Base-by-base conservation (phyloP, 1,284 basidiomycete species). In the Ustilago shanxiensis region DNA sequence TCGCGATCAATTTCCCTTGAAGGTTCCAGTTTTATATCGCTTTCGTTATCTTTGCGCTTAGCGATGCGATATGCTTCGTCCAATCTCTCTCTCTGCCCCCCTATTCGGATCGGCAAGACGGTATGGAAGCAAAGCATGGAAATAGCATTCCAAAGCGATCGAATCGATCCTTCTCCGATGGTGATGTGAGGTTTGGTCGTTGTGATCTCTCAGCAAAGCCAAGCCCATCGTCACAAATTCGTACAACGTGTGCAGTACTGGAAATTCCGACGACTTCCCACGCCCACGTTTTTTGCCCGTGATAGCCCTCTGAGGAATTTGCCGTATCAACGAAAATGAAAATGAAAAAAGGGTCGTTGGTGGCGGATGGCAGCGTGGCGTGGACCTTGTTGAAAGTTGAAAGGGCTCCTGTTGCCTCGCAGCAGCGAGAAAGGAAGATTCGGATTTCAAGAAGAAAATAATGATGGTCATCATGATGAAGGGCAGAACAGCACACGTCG, bases 231-330 rank as follows among this genome's bases (percentile, higher is more conserved):
- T 44, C 20, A 44, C 41, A 44, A 26, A 26, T 49, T 49, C 24
- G 16, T 28, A 49, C 24, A 49, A 49, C 47, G 47, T 49, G 47
- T 14, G 22, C 24, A n/a, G n/a, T n/a, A n/a, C n/a, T n/a, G n/a
- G n/a, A n/a, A n/a, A n/a, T n/a, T n/a, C n/a, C n/a, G n/a, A n/a
- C n/a, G n/a, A 16, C 7, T 3, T 39, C 37, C 37, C 44, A 26
- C 44, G 44, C 44, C 44, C 44, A 47, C 13, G 44, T 47, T 47
- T 47, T 47, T 47, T 10, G n/a, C 44, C 20, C 20, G 44, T 47
- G 44, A 47, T 47, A 47, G 44, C 44, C n/a, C n/a, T n/a, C 20
- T 47, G 8, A 39, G 37, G 37, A 39, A 39, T 3, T 39, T 39
- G 18, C 18, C 18, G 14, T 16, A 5, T 39, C 37, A 1, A 16